A percentile compares a stretch with the other conserved stretches of the same genome.
These are phyloP conservation scores for Primulina huaijiensis DNA, from an alignment of 257 asterid species.

Conservation along the genomic window DNA sequence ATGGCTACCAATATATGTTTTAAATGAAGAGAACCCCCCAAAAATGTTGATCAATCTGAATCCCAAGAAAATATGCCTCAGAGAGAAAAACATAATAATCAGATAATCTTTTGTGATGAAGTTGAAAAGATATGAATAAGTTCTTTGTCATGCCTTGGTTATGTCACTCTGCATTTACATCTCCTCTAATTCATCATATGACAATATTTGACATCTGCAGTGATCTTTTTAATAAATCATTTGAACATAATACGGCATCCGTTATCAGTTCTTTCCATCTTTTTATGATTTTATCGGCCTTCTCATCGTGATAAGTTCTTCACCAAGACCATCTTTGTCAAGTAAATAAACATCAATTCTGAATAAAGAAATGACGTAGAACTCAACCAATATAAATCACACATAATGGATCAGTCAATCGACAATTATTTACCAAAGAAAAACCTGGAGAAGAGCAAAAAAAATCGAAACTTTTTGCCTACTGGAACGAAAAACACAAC, in stretches of 20 bases:
- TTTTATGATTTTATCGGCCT: not conserved
- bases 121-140: not conserved
- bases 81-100: too few species aligned
- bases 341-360: conserved; percentile 16
- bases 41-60: too few species aligned
- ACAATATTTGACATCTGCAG: conserved; percentile 3
- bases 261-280: not conserved
- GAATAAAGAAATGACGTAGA: not conserved
- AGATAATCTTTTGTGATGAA: not conserved
- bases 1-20: too few species aligned
- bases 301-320: not conserved
- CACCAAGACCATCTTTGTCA: not conserved
- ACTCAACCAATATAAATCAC: conserved; percentile 1
- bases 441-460: conserved; percentile 7
- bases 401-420: conserved; percentile 6
- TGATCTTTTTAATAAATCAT: not conserved
- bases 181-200: not conserved
- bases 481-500: not conserved
- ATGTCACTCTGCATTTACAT: too few species aligned
- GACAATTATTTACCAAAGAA: not conserved
- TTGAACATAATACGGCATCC: not conserved
- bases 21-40: too few species aligned
- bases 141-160: too few species aligned
- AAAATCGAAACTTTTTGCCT: not conserved
- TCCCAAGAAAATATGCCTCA: too few species aligned